Conservation (phyloP, 306 rosid genomes). For the Casuarina equisetifolia region DNA sequence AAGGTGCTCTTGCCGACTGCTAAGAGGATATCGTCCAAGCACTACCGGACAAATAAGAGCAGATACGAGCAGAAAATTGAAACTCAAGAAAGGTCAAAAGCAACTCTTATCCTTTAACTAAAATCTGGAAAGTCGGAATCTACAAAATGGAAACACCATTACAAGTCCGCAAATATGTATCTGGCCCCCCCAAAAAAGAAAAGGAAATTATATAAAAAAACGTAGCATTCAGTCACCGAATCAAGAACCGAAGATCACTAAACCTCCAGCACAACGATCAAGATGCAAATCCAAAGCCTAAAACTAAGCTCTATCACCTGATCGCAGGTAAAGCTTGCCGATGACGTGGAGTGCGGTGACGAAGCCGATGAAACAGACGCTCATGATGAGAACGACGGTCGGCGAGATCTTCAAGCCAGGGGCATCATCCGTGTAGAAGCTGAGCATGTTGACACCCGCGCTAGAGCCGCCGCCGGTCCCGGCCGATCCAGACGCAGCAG, state of each 20-base stretch:
- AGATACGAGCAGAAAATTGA: not conserved
- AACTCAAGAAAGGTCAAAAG: conserved; percentile 16
- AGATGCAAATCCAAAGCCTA: not conserved
- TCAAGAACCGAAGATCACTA: conserved; percentile 23
- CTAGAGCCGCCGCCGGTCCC: conserved; percentile 37
- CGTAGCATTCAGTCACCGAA: conserved; percentile 24
- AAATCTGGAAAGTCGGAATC: conserved; percentile 22
- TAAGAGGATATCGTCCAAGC: not conserved
- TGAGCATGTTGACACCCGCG: conserved; percentile 66
- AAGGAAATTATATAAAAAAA: conserved; percentile 2
- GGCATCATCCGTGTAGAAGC: conserved; percentile 94
- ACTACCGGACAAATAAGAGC: not conserved
- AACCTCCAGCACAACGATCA: conserved; percentile 10
- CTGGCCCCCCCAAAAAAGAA: not conserved
- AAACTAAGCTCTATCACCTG: conserved; percentile 25
- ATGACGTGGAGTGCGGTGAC: conserved; percentile 89
- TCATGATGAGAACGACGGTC: conserved; percentile 78
- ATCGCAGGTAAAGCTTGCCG: conserved; percentile 70
- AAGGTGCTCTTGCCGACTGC: too few relatives aligned
- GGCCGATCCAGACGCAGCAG: conserved; percentile 13
- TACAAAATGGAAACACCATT: conserved; percentile 9
- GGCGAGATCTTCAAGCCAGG: conserved; percentile 90
- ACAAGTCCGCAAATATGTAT: conserved; percentile 32
- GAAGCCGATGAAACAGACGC: conserved; percentile 94
- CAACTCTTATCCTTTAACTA: conserved; percentile 19